Evolutionary conservation across 179 eudicot species (phyloP).

Genomic region (Beta lomatogona): DNA sequence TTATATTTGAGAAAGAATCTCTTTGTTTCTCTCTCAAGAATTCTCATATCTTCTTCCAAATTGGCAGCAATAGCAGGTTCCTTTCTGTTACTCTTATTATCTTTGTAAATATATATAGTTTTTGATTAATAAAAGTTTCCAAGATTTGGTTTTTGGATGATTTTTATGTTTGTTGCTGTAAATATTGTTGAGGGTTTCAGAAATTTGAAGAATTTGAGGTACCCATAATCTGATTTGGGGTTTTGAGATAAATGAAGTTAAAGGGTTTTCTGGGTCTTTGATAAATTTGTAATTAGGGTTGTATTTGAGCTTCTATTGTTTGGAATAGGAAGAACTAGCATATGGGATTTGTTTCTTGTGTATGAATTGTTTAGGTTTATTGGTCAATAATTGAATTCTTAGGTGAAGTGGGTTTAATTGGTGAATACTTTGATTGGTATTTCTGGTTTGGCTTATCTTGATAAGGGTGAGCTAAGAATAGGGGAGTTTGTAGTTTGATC

Average conservation of each 20-base stretch:
- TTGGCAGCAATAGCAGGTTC: conserved; percentile 36
- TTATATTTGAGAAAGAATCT: conserved; percentile 27
- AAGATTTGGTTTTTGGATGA: conserved; percentile 4
- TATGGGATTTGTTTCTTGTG: not conserved
- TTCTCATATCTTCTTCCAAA: conserved; percentile 29
- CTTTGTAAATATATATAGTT: conserved; percentile 28
- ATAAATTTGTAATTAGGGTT: conserved; percentile 20
- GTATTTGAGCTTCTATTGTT: conserved; percentile 22
- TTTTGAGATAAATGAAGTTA: conserved; percentile 20
- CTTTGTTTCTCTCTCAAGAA: conserved; percentile 18
- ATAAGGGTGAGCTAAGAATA: not conserved
- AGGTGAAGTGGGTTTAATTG: conserved; percentile 10
- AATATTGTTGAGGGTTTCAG: conserved; percentile 3
- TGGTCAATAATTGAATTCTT: not conserved
- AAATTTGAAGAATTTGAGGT: conserved; percentile 23
- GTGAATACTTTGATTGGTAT: conserved; percentile 7
- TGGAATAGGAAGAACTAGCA: not conserved
- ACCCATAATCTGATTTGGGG: conserved; percentile 10
- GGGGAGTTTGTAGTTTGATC: conserved; percentile 22
- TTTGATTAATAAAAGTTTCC: not conserved
- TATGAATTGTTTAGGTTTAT: not conserved
- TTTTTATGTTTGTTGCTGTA: conserved; percentile 1
- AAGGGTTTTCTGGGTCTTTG: conserved; percentile 33
- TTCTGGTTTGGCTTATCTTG: not conserved
- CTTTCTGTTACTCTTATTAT: conserved; percentile 12